These are phyloP conservation scores for Termitomyces bulborhizus DNA, from an alignment of 768 basidiomycete species.

Conservation along the genomic window DNA sequence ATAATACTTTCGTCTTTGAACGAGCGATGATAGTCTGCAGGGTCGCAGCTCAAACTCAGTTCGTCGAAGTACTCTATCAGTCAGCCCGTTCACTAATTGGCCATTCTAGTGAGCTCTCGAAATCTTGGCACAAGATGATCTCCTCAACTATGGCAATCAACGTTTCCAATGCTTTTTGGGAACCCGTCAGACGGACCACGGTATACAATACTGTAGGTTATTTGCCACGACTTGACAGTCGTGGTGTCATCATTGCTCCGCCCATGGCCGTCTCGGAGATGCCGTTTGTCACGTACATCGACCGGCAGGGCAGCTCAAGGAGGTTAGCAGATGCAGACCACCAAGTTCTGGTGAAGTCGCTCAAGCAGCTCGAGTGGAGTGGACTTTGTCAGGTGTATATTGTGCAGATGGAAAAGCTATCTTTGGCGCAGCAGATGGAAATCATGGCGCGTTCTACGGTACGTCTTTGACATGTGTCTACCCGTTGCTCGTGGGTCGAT, in stretches of 20 bases:
- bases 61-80: slow-evolving; percentile 3
- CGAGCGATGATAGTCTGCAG: slow-evolving; percentile 61
- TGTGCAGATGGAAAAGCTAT: slow-evolving; percentile 33
- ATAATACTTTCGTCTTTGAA: slow-evolving; percentile 56
- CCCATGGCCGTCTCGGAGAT: slow-evolving; percentile 10
- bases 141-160: slow-evolving; percentile 25
- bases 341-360: slow-evolving; percentile 35
- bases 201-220: slow-evolving; percentile 28
- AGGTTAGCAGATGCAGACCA: slow-evolving; percentile 44
- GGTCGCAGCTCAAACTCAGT: slow-evolving; percentile 50
- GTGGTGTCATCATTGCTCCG: slow-evolving; percentile 7
- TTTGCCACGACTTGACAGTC: slow-evolving; percentile 15
- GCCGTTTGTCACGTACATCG: slow-evolving; percentile 51
- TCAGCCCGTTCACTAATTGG: slow-evolving; percentile 7
- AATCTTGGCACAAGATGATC: slow-evolving; percentile 30
- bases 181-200: slow-evolving; percentile 25
- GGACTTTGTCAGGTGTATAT: slow-evolving; percentile 47
- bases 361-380: slow-evolving; percentile 41
- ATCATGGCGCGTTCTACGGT: slow-evolving; percentile 61
- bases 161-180: slow-evolving; percentile 26
- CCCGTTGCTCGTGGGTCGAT: not conserved
- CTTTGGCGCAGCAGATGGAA: slow-evolving; percentile 57
- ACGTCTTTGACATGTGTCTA: slow-evolving; percentile 9
- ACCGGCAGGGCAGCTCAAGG: slow-evolving; percentile 42
- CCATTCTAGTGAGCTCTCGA: slow-evolving; percentile 21